phyloP scores from a whole-genome alignment of 139 green algal species.

The Cymbomonas tetramitiformis region DNA sequence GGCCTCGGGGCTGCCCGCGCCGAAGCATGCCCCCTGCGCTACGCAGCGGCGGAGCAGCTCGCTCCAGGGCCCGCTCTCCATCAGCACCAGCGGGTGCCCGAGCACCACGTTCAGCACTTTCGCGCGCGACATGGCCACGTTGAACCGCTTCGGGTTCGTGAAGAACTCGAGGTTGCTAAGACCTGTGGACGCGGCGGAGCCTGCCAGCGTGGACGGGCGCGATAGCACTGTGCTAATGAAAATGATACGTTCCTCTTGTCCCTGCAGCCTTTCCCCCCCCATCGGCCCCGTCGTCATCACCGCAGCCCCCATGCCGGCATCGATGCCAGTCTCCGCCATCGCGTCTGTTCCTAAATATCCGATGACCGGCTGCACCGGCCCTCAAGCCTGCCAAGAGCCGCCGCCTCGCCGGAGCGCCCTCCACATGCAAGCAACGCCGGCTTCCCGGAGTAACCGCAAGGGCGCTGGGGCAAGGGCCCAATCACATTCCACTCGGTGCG shows the following conservation, averaged over 20 bases:
- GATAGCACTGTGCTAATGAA: slow-evolving; percentile 64
- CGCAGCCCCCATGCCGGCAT: neutral
- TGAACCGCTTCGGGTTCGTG: slow-evolving; percentile 69
- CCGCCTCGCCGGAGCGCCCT: no score
- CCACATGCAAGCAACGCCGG: no score
- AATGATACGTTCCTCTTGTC: slow-evolving; percentile 63
- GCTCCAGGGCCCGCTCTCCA: neutral
- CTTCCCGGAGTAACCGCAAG: no score
- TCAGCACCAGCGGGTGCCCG: slow-evolving; percentile 40
- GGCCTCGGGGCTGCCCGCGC: no score
- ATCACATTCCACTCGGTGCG: no score
- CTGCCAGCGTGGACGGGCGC: neutral
- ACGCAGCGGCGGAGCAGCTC: neutral
- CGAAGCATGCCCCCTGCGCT: neutral
- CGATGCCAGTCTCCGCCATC: no score
- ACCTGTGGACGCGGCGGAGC: neutral
- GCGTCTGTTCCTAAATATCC: no score
- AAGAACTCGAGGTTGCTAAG: slow-evolving; percentile 57
- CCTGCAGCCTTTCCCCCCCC: slow-evolving; percentile 24
- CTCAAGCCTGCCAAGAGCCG: no score
- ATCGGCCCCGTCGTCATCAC: slow-evolving; percentile 13
- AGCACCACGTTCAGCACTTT: slow-evolving; percentile 65
- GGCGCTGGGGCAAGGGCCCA: no score
- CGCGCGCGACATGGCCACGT: slow-evolving; percentile 72
- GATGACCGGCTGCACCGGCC: no score